These are phyloP conservation scores for Ceratobasidium papillatum DNA, from an alignment of 1,284 basidiomycete species.

Conservation along the genomic window DNA sequence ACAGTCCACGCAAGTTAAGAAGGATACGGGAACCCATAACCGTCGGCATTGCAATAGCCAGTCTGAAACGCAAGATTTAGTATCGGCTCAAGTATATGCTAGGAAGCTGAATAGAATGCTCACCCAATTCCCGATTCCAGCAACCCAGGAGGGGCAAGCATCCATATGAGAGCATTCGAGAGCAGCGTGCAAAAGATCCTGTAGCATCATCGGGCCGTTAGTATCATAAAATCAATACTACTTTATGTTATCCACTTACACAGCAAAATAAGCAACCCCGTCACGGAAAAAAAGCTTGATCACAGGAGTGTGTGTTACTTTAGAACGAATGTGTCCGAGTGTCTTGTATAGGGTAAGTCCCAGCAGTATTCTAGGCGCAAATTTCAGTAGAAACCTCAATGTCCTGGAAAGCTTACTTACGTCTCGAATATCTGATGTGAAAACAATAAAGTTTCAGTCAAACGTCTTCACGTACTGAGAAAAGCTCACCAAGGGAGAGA, in stretches of 20 bases:
- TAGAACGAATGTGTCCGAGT: slow-evolving; percentile 13
- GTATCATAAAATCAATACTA: not conserved
- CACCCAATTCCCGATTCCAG: slow-evolving; percentile 33
- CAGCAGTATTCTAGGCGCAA: not conserved
- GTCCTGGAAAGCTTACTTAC: not conserved
- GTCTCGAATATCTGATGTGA: slow-evolving; percentile 30
- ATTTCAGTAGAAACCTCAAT: not conserved
- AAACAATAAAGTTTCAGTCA: not conserved
- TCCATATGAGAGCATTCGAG: slow-evolving; percentile 21
- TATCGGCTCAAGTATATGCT: not conserved
- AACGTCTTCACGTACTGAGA: too few species aligned
- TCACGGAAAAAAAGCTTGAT: slow-evolving; percentile 20
- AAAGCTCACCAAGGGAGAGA: slow-evolving; percentile 13
- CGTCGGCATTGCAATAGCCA: slow-evolving; percentile 26
- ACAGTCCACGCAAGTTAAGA: slow-evolving; percentile 21
- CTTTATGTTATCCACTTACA: not conserved
- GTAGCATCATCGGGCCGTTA: not conserved
- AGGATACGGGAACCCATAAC: slow-evolving; percentile 28
- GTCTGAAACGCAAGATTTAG: not conserved
- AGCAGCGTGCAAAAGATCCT: slow-evolving; percentile 30
- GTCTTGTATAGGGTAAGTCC: slow-evolving; percentile 28
- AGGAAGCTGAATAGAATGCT: not conserved
- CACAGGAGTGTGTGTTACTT: slow-evolving; percentile 16
- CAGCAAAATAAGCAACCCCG: slow-evolving; percentile 17
- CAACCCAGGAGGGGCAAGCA: slow-evolving; percentile 17